Conservation (phyloP, 331 rosid genomes). For the Quercus phellos region DNA sequence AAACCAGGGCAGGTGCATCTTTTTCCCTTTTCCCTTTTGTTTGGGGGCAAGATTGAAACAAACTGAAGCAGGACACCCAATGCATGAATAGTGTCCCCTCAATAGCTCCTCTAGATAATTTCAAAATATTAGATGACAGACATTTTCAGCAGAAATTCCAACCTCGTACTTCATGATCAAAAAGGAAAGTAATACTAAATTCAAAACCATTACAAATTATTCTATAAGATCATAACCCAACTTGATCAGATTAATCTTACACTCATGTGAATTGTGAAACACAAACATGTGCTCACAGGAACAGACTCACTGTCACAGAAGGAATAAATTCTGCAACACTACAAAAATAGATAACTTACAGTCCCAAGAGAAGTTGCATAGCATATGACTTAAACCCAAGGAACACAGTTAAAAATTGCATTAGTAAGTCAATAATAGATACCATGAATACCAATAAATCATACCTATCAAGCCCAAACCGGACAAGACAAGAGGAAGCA, state of each 20-base stretch:
- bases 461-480: conserved; percentile 82
- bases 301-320: background rate
- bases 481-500: conserved; percentile 94
- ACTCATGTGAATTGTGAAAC: background rate
- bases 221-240: background rate
- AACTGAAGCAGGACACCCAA: background rate
- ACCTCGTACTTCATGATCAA: background rate
- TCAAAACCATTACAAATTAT: background rate
- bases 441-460: conserved; percentile 11
- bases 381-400: conserved; percentile 17
- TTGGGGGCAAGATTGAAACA: background rate
- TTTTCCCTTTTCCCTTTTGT: background rate
- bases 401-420: conserved; percentile 16
- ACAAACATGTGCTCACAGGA: background rate
- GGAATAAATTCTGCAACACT: background rate
- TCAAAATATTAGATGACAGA: background rate
- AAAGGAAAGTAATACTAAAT: background rate
- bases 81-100: background rate
- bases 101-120: background rate
- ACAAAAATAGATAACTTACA: background rate
- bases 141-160: background rate
- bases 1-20: background rate
- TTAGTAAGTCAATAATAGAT: conserved; percentile 9
- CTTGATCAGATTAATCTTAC: background rate
- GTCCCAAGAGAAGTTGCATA: background rate